Evolutionary conservation across 371 early-diverging fungal species (phyloP), one percentile per base, ranked within the genome.

Genomic region (Gilbertella persicaria): DNA sequence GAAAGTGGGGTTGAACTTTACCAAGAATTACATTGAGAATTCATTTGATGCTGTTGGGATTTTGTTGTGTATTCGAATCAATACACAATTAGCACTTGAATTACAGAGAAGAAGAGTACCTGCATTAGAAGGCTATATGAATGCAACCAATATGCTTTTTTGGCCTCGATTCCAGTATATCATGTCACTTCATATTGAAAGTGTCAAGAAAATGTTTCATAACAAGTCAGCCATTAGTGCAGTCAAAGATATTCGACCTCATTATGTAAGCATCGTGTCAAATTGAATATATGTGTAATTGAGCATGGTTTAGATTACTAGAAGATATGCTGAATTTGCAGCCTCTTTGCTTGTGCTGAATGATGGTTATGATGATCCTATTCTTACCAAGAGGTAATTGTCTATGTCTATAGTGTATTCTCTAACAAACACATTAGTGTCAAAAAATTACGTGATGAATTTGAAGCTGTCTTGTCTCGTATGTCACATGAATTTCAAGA

Each of bases 161-260:
- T 95, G 95, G 96, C 96, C 96, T 14, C 74, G 93, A 9, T 96
- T 93, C 65, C 94, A 94, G 54, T 69, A 85, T 30, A 80, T 97
- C 13, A 87, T 97, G 66, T 88, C 92, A 45, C 59, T 89, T 60
- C 95, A 96, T 62, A 82, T 92, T 4, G 93, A 95, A 42, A 92
- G 92, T 49, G 63, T 93, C 28, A 82, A 81, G 35, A 91, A 88
- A 49, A 78, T 79, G 73, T 82, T 82, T 6, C 68, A 71, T 43
- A 79, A 60, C 17, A 86, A 79, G 55, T 66, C 89, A 23, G 60
- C 85, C 0, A 53, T 73, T 20, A 61, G 49, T 19, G 60, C 71
- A n/a, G 80, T 76, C 29, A 90, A 87, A 58, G 91, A 91, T 45
- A 80, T 84, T 3, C 90, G 86, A 60, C 90, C 91, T n/a, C 93